Evolutionary conservation across 1,139 yeast genomes (phyloP), one percentile per base, ranked within the genome.

Genomic region (Blastobotrys serpentis): DNA sequence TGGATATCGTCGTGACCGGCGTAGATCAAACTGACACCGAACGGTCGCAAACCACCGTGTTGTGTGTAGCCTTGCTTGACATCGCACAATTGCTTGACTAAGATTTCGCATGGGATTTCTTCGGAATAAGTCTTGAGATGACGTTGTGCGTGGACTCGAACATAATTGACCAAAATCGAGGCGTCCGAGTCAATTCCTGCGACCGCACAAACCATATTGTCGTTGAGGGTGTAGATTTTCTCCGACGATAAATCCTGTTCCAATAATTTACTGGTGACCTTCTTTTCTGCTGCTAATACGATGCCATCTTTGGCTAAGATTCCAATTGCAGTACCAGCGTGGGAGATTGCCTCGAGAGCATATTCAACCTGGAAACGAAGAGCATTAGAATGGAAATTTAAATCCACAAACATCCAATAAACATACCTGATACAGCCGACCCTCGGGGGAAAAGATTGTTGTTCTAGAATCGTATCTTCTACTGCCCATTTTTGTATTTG

Each of bases 181-280:
- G 98, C 98, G 69, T 94, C 99, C 1, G 98, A 94, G 42, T 94
- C 94, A 82, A 92, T 84, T 44, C 99, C 99, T 1, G 99, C 98
- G 30, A 94, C 99, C 0, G 98, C 96, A 61, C 95, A 88, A 46
- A 90, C 77, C 75, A 85, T 85, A 61, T 84, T 82, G 67, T 81
- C 90, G 68, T 85, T 87, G 64, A 92, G 73, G 34, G 82, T 78
- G 70, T 90, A 92, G 71, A 94, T 78, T 70, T 92, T 92, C 70
- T 92, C 99, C 37, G 96, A 89, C 23, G 88, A 79, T 22, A 92
- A 86, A 66, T 90, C 98, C 70, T 89, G 95, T 69, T 94, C 98
- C 54, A 92, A 78, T 59, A 92, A 76, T 64, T 90, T 89, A 54
- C 92, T 82, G 32, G 97, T 89, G 48, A 90, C 92, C 68, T 92